Base-by-base conservation (phyloP, 2,329 filamentous ascomycete species). In the Colletotrichum paranaense region DNA sequence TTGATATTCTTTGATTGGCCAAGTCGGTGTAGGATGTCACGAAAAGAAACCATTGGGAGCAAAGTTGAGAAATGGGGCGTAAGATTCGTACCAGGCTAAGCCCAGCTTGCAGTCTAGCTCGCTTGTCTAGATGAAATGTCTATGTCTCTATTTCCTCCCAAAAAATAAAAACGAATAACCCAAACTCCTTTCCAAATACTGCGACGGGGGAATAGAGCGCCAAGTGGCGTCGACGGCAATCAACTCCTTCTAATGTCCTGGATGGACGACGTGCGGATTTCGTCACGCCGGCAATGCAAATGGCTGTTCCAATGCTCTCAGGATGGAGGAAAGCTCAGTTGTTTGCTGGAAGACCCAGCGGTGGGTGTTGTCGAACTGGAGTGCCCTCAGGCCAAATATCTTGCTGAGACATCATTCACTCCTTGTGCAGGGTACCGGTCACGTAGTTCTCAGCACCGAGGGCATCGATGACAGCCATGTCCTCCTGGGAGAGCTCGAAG, bases 401-500 rank as follows among this genome's bases (percentile, higher is more conserved):
- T 28, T 57, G 4, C 12, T 19, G 42, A 73, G 35, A 16, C 35
- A 22, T 71, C 74, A 67, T 76, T 81, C 72, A 84, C 76, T 84
- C 82, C 32, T 83, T 83, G 79, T 84, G 83, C 79, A 84, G 83
- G 75, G 77, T 80, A 76, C 83, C 76, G 62, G 76, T 77, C 46
- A 77, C 76, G 71, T 77, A 77, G 65, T 75, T 74, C 76, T 77
- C 76, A 49, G 42, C 16, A 49, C 74, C 76, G 42, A 77, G 76
- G 0, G 74, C 77, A 52, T 85, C 82, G 64, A 91, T 69, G 68
- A 62, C 46, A 35, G 66, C 64, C 19, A 75, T 56, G 28, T 93
- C 91, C 63, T 88, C 88, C 0, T 79, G 76, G 1, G 86, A 85
- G 30, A 93, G 83, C 77, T 88, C 87, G 79, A 93, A 93, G 78